Evolutionary conservation across 805 yeast genomes (phyloP), one percentile per base, ranked within the genome.

Genomic region (Lipomyces oligophaga): DNA sequence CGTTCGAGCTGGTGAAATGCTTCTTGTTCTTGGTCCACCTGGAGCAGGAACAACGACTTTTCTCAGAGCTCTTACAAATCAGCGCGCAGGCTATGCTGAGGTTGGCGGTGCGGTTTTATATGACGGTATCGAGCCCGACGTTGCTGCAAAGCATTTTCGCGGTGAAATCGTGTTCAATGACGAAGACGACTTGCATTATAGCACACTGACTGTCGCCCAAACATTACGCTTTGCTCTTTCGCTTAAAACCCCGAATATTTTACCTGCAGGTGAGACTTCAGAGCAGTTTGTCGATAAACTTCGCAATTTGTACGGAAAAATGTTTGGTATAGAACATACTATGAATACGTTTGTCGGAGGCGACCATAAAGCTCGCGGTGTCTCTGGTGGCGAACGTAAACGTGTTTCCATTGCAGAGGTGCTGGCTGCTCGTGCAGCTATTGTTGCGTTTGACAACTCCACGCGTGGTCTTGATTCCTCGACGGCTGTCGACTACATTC

Each of bases 141-240:
- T 79, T 52, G 79, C 84, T 79, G 67, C 79, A 66, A 68, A 68
- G 11, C 74, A 78, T 56, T 79, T 69, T 60, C 68, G 85, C 57
- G 86, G 87, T 60, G 85, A 82, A 50, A 83, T 81, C 34, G 75
- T 80, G 15, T 82, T 79, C 62, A 78, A 79, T 57, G 85, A 85
- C 10, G 88, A 81, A 63, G 65, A 77, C 15, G 88, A 82, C 62
- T 63, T 67, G 38, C 88, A 82, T 65, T 78, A 80, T 66, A 85
- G 87, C 1, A 80, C 79, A 54, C 64, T 81, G 58, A 75, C 81
- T 1, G 88, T 82, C 21, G 79, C 79, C 45, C 77, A 80, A 60
- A 81, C 88, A 3, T 69, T 81, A 45, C 69, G 73, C 31, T 79
- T 80, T 52, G 82, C 83, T 80, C 85, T n/a, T 58, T 65, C 31